Conservation (phyloP, 2,329 filamentous ascomycete species). For the Colletotrichum noveboracense region DNA sequence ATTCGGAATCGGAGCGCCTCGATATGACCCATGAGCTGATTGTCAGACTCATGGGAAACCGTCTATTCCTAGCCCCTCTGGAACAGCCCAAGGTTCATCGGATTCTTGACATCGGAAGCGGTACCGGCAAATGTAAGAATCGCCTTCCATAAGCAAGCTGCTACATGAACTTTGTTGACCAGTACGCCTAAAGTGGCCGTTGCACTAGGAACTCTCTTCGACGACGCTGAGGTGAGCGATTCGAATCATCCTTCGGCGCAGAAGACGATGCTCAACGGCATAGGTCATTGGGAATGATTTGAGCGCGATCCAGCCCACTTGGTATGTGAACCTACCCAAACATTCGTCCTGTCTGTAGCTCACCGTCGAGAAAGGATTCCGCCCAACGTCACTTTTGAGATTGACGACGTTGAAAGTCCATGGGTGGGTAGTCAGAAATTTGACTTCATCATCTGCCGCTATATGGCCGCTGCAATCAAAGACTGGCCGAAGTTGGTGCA, state of each 20-base stretch:
- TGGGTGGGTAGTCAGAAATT: slow-evolving; percentile 30
- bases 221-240: neutral
- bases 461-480: slow-evolving; percentile 34
- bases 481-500: slow-evolving; percentile 32
- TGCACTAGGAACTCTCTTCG: slow-evolving; percentile 32
- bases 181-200: slow-evolving; percentile 37
- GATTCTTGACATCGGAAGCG: slow-evolving; percentile 64
- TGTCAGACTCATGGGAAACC: neutral
- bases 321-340: slow-evolving; percentile 7
- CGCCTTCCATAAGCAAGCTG: too few relatives aligned
- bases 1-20: slow-evolving; percentile 19
- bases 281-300: slow-evolving; percentile 33
- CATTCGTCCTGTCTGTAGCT: too few relatives aligned
- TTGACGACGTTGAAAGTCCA: slow-evolving; percentile 37
- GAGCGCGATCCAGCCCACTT: slow-evolving; percentile 34
- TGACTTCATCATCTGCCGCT: slow-evolving; percentile 42
- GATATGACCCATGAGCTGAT: neutral
- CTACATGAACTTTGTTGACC: too few relatives aligned
- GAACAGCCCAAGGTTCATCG: slow-evolving; percentile 24
- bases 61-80: neutral
- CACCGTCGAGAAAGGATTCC: slow-evolving; percentile 26
- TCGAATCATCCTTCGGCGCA: neutral
- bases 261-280: slow-evolving; percentile 30
- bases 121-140: slow-evolving; percentile 60
- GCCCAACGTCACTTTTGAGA: slow-evolving; percentile 38